Conservation (phyloP, 2,329 filamentous ascomycete species). For the Scedosporium boydii region DNA sequence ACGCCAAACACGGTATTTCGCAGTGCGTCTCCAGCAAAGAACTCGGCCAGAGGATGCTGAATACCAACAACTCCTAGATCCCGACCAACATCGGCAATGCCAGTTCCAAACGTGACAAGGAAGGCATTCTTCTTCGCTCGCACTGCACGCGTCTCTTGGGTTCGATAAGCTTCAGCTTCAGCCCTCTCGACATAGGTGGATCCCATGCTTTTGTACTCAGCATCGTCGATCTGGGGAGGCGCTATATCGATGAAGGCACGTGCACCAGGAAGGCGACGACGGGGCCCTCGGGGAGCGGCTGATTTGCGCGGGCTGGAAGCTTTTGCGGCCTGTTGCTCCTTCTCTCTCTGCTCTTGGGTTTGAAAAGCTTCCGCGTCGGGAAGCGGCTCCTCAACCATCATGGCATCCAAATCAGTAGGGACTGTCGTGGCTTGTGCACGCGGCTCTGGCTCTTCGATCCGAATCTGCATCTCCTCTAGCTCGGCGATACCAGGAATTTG, state of each 20-base stretch:
- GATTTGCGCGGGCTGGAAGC: slow-evolving; percentile 1
- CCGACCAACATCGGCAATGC: slow-evolving; percentile 26
- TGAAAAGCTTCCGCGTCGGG: slow-evolving; percentile 28
- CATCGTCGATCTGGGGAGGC: slow-evolving; percentile 20
- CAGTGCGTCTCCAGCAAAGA: slow-evolving; percentile 36
- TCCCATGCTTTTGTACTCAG: slow-evolving; percentile 15
- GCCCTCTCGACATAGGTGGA: slow-evolving; percentile 26
- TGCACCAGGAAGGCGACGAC: slow-evolving; percentile 17
- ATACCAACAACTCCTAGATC: slow-evolving; percentile 19
- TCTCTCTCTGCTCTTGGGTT: slow-evolving; percentile 5
- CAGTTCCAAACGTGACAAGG: slow-evolving; percentile 27
- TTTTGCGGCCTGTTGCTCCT: slow-evolving; percentile 12
- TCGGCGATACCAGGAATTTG: slow-evolving; percentile 6
- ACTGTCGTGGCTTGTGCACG: not conserved
- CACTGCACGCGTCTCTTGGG: not conserved
- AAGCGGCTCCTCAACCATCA: slow-evolving; percentile 26
- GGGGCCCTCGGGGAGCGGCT: slow-evolving; percentile 7
- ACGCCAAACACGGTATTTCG: slow-evolving; percentile 27
- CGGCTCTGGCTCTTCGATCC: not conserved
- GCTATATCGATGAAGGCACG: slow-evolving; percentile 20
- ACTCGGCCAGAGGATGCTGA: slow-evolving; percentile 33
- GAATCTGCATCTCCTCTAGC: not conserved
- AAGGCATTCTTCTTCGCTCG: slow-evolving; percentile 22
- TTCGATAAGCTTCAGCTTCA: slow-evolving; percentile 16
- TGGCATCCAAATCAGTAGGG: slow-evolving; percentile 12